Evolutionary conservation across 129 eudicot genomes (phyloP), one percentile per base, ranked within the genome.

Genomic region (Flaveria bidentis): DNA sequence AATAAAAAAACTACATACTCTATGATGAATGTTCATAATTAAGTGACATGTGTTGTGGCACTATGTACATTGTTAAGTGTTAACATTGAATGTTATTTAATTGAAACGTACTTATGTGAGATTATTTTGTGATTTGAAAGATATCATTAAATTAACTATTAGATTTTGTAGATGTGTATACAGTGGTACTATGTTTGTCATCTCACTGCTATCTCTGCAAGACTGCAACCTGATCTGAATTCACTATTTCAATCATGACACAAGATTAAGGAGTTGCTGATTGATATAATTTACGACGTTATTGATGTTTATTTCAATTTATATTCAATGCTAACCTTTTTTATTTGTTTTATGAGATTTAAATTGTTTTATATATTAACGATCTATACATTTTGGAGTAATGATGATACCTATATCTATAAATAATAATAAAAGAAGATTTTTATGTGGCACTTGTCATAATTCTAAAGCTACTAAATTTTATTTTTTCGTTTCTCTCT

Each of bases 131-230:
- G 69, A 64, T 64, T 16, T 16, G 23, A 64, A 28, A 33, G 22
- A 14, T 16, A 64, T n/a, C 7, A 61, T 61, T 6, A 30, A 4
- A 61, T 61, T 41, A 55, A 74, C 23, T 13, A 46, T 62, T 52
- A 28, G 39, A 52, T 73, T 28, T 17, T 44, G 82, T 57, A 58
- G 63, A 78, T 78, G 69, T 39, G 26, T 26, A 30, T 39, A 58
- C 33, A 78, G 72, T 58, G 65, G 26, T 71, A 47, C 77, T 61
- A 78, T 71, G 56, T 60, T 61, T 30, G 77, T 61, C 82, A 78
- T 70, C 82, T 78, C 82, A 71, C 22, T 50, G 69, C 66, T 45
- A 56, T 36, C 23, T 22, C 75, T 69, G 60, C 28, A 26, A 26
- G 28, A 26, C 28, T 26, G 28, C 60, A 76, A 78, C 76, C 17